Evolutionary conservation across 306 rosid genomes (phyloP).

Genomic region (Cucurbita ficifolia): DNA sequence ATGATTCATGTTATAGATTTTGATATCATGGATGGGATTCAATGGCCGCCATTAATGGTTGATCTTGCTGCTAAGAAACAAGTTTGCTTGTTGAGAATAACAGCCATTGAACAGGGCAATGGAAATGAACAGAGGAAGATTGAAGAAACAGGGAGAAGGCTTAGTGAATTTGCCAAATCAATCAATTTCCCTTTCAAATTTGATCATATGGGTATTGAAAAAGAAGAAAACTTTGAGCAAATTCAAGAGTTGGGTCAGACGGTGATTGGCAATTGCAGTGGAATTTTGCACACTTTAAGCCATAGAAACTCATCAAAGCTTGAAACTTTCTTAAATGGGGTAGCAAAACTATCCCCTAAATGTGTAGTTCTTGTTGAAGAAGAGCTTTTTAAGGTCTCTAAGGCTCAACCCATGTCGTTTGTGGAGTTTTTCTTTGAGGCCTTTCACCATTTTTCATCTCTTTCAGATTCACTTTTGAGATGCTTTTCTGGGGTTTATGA

Average conservation of each 20-base stretch:
- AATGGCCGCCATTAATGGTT: conserved; percentile 60
- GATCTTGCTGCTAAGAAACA: conserved; percentile 37
- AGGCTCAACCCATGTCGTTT: conserved; percentile 36
- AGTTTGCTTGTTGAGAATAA: conserved; percentile 29
- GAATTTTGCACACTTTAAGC: conserved; percentile 32
- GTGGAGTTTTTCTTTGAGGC: conserved; percentile 66
- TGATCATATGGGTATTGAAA: conserved; percentile 20
- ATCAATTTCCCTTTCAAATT: conserved; percentile 31
- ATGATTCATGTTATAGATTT: conserved; percentile 47
- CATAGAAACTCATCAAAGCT: conserved; percentile 20
- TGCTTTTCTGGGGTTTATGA: conserved; percentile 17
- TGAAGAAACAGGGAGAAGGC: conserved; percentile 45
- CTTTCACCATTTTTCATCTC: conserved; percentile 44
- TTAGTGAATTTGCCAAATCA: conserved; percentile 42
- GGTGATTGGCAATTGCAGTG: conserved; percentile 37
- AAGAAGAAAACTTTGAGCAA: conserved; percentile 26
- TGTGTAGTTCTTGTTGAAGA: conserved; percentile 47
- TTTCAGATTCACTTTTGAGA: conserved; percentile 33
- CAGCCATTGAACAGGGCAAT: conserved; percentile 26
- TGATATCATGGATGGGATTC: conserved; percentile 64
- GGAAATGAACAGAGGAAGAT: conserved; percentile 13
- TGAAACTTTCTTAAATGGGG: conserved; percentile 25
- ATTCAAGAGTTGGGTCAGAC: conserved; percentile 15
- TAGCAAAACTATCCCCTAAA: conserved; percentile 34
- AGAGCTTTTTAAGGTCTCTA: conserved; percentile 38